Evolutionary conservation across 352 stramenopile species (phyloP), one percentile per base, ranked within the genome.

Genomic region (Globisporangium megalacanthum): DNA sequence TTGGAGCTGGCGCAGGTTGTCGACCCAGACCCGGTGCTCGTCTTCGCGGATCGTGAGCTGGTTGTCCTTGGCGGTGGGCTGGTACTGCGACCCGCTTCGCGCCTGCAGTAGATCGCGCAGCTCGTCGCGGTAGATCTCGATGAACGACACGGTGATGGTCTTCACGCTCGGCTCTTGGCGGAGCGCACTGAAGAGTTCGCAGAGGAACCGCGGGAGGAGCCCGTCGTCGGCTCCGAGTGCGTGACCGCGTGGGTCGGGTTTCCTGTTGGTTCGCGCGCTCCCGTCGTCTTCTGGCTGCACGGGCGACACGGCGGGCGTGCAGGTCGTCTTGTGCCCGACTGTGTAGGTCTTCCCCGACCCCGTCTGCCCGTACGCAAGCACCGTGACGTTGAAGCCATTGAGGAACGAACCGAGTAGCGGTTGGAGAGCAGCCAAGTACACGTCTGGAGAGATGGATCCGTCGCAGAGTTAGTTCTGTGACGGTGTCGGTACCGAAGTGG

Each of bases 121-220:
- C 54, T 97, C 88, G 64, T 98, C 91, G 22, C 88, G 89, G 60
- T 98, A 98, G 14, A 98, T 95, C 76, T 98, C 94, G 1, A 98
- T 73, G 49, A 84, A 86, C 7, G 73, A 83, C 11, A 81, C 76
- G 6, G 58, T 56, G 11, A 83, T 68, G 3, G 64, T 72, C 19
- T 68, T 65, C 8, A 72, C 48, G n/a, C 65, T 75, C 22, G 65
- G 71, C 48, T 79, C 71, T 39, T 65, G 67, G 41, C 71, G 67
- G 19, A 83, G 47, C 31, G 62, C 62, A 0, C 53, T 46, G 53
- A 86, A 86, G 37, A 84, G 44, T 17, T 84, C 76, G 36, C 62
- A 67, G 0, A 86, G 51, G 53, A 86, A 82, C 4, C 73, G 72
- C 17, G 76, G 76, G 29, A 86, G 65, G 31, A 86, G 56, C 17